Percentiles rank a stretch among this genome's conserved stretches.
Evolutionary conservation across 371 early-diverging fungal genomes (phyloP).

Genomic region (Mortierella sp.): DNA sequence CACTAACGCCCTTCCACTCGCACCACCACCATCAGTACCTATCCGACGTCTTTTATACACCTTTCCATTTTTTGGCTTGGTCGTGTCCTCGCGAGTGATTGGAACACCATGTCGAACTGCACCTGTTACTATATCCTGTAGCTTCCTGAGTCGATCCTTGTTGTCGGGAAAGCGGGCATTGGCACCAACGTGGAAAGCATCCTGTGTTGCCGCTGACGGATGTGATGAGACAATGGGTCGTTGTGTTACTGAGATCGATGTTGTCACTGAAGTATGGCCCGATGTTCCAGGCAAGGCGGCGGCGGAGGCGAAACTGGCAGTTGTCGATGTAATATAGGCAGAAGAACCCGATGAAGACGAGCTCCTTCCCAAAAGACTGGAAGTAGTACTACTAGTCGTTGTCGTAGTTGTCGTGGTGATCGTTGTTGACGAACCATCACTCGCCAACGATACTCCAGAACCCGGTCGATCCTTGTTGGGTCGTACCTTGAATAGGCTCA

Average conservation of each 20-base stretch:
- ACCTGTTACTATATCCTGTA: neutral
- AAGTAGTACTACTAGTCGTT: neutral
- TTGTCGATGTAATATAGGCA: neutral
- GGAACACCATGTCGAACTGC: neutral
- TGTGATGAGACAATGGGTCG: neutral
- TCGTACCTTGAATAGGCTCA: neutral
- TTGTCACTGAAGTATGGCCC: neutral
- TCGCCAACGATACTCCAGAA: neutral
- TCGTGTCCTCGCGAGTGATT: too few relatives aligned
- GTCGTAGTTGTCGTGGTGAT: neutral
- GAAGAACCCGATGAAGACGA: neutral
- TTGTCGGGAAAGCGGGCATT: neutral
- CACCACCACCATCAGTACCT: too few relatives aligned
- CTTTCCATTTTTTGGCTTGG: too few relatives aligned
- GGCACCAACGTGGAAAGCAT: neutral
- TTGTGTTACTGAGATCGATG: neutral
- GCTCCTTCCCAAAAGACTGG: neutral
- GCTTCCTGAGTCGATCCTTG: neutral
- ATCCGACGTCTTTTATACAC: too few relatives aligned
- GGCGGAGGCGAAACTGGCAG: neutral
- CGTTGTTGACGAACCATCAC: neutral
- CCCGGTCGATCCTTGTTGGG: neutral
- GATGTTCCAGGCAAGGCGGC: neutral
- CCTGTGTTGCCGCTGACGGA: neutral
- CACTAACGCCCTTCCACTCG: constrained; percentile 7